phyloP scores from a whole-genome alignment of 495 filamentous ascomycete species.

The Venustampulla echinocandica region DNA sequence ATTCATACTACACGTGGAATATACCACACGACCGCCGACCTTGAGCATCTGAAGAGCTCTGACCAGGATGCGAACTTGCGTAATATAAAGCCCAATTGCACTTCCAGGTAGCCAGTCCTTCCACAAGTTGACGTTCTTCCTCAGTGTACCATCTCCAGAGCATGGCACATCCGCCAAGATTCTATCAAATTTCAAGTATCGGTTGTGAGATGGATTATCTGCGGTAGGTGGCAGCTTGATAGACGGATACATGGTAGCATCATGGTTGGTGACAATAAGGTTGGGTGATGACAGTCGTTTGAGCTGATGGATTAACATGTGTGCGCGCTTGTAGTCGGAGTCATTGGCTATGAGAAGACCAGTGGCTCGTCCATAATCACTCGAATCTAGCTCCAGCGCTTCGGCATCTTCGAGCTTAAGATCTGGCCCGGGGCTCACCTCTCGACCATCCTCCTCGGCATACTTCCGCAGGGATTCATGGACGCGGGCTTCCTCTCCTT shows the following conservation, averaged over 20 bases:
- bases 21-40: slow-evolving; percentile 85
- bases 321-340: slow-evolving; percentile 84
- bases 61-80: slow-evolving; percentile 81
- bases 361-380: slow-evolving; percentile 77
- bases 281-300: slow-evolving; percentile 96
- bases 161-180: slow-evolving; percentile 96
- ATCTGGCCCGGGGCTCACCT: slow-evolving; percentile 40
- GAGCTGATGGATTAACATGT: slow-evolving; percentile 95
- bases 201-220: slow-evolving; percentile 44
- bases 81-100: slow-evolving; percentile 73
- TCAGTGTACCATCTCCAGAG: slow-evolving; percentile 83
- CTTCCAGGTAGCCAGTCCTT: slow-evolving; percentile 84
- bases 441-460: slow-evolving; percentile 41
- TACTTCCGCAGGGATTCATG: slow-evolving; percentile 47
- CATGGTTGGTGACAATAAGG: slow-evolving; percentile 94
- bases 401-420: slow-evolving; percentile 37
- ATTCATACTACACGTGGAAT: slow-evolving; percentile 98
- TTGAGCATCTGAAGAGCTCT: slow-evolving; percentile 95
- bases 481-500: slow-evolving; percentile 79
- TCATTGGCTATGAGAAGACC: slow-evolving; percentile 94
- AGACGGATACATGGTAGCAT: slow-evolving; percentile 90
- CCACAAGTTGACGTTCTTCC: slow-evolving; percentile 91
- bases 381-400: slow-evolving; percentile 45
- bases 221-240: slow-evolving; percentile 60
- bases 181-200: slow-evolving; percentile 92